A percentile compares a stretch with the other conserved stretches of the same genome.
Evolutionary conservation across 1,139 yeast species (phyloP).

Genomic region (Yamadazyma blattariae): DNA sequence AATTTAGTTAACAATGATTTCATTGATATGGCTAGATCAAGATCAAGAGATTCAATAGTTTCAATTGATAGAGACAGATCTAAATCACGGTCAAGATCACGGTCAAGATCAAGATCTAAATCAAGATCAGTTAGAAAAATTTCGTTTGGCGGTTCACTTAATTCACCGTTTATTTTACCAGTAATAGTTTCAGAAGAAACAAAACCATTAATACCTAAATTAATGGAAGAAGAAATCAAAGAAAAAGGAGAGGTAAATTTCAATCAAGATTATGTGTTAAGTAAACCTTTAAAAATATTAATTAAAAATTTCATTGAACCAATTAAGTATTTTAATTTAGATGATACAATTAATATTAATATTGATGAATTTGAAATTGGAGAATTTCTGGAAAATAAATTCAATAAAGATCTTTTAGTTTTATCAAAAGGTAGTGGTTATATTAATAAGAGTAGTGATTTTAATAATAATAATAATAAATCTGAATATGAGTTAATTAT

Average conservation of each 20-base stretch:
- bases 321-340: slow-evolving; percentile 7
- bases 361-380: slow-evolving; percentile 2
- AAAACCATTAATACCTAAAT: background rate
- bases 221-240: background rate
- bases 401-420: slow-evolving; percentile 5
- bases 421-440: slow-evolving; percentile 2
- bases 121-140: too few species aligned
- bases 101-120: too few species aligned
- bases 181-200: too few species aligned
- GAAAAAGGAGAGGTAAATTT: background rate
- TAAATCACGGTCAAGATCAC: too few species aligned
- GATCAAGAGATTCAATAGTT: too few species aligned
- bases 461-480: too few species aligned
- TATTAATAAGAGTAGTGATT: too few species aligned
- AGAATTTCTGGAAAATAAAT: slow-evolving; percentile 6
- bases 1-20: background rate
- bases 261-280: background rate
- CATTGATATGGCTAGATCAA: background rate
- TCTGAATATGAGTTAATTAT: too few species aligned
- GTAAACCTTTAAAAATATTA: background rate
- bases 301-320: slow-evolving; percentile 6
- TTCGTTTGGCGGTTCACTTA: too few species aligned
- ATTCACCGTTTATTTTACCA: too few species aligned
- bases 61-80: too few species aligned
- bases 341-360: slow-evolving; percentile 1